phyloP scores from a whole-genome alignment of 2,329 filamentous ascomycete species.

The Penicillium sp. region DNA sequence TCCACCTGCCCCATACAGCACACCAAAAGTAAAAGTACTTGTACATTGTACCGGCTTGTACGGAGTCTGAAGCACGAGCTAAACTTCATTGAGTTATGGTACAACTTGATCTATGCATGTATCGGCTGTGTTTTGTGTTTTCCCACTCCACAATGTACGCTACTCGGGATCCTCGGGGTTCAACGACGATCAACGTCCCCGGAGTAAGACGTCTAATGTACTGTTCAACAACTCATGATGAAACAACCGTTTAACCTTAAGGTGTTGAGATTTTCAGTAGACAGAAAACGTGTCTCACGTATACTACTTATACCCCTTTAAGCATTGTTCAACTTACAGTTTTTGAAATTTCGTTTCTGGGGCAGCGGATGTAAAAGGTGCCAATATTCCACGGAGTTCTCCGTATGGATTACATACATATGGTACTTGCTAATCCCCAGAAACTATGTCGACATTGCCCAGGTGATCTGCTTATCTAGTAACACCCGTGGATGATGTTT shows the following conservation, averaged over 20 bases:
- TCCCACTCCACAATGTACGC: background rate
- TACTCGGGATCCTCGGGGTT: background rate
- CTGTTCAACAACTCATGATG: background rate
- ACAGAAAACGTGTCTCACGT: too few species aligned
- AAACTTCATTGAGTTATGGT: background rate
- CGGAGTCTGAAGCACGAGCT: background rate
- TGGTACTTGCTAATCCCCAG: too few species aligned
- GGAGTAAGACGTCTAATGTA: background rate
- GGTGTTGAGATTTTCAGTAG: background rate
- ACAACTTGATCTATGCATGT: background rate
- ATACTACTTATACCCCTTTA: too few species aligned
- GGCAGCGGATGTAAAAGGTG: too few species aligned
- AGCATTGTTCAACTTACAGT: too few species aligned
- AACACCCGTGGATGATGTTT: too few species aligned
- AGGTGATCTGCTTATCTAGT: too few species aligned
- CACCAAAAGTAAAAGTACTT: background rate
- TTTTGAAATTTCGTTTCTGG: too few species aligned
- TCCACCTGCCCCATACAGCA: constrained; percentile 7
- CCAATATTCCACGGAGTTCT: too few species aligned
- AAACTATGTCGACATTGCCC: too few species aligned
- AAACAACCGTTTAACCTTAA: background rate
- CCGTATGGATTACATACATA: too few species aligned
- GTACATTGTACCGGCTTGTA: background rate
- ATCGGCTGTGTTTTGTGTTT: background rate
- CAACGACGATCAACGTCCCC: background rate